A percentile compares a stretch with the other conserved stretches of the same genome.
phyloP scores from a whole-genome alignment of 805 yeast genomes.

The Ogataea siamensis region DNA sequence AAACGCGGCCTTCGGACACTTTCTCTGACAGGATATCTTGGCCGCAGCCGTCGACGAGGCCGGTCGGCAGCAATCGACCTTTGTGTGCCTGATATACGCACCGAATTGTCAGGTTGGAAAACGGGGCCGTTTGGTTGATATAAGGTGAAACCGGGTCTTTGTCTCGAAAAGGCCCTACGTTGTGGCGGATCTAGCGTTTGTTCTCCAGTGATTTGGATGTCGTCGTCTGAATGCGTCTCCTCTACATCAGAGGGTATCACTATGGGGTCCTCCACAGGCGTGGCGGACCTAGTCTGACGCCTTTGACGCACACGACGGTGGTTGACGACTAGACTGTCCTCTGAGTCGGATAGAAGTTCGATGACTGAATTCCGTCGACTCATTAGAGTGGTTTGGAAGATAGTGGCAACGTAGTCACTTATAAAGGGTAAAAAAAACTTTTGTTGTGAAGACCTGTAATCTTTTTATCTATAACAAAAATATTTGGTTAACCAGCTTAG shows the following conservation, averaged over 20 bases:
- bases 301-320: slow-evolving; percentile 8
- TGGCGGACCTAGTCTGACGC: slow-evolving; percentile 6
- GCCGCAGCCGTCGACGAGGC: slow-evolving; percentile 8
- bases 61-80: neutral
- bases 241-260: slow-evolving; percentile 23
- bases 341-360: slow-evolving; percentile 20
- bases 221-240: slow-evolving; percentile 21
- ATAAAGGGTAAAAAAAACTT: too few relatives aligned
- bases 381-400: slow-evolving; percentile 1
- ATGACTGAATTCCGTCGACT: slow-evolving; percentile 17
- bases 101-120: slow-evolving; percentile 12
- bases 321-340: slow-evolving; percentile 9
- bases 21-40: slow-evolving; percentile 4
- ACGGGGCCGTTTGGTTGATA: slow-evolving; percentile 18
- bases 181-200: slow-evolving; percentile 15
- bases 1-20: neutral
- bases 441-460: neutral
- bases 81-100: slow-evolving; percentile 10
- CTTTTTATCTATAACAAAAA: slow-evolving; percentile 1
- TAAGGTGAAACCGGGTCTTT: slow-evolving; percentile 15
- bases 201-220: slow-evolving; percentile 26
- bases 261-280: slow-evolving; percentile 20
- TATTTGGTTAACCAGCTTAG: neutral
- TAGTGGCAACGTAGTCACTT: too few relatives aligned
- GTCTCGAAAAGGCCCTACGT: slow-evolving; percentile 16